phyloP scores from a whole-genome alignment of 805 yeast genomes.

The Ogataea paradorogensis region DNA sequence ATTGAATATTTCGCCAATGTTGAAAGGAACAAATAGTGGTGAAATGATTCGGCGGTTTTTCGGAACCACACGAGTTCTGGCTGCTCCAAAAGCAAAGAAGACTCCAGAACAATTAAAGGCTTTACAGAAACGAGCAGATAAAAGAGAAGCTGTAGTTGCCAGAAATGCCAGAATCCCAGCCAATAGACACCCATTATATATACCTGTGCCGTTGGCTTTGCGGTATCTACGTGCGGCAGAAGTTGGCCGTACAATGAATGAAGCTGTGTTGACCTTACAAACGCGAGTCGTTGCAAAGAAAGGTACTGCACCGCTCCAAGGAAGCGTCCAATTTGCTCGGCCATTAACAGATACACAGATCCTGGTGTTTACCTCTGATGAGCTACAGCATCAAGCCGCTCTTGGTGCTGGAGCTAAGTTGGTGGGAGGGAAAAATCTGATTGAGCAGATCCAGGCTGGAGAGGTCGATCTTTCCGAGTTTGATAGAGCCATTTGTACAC shows the following conservation, averaged over 20 bases:
- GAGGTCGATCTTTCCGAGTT: constrained; percentile 50
- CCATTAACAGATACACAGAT: constrained; percentile 65
- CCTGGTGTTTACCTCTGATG: constrained; percentile 63
- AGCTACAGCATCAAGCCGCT: constrained; percentile 51
- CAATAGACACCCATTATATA: constrained; percentile 55
- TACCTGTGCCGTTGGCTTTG: constrained; percentile 71
- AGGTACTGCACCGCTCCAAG: constrained; percentile 74
- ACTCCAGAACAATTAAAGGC: constrained; percentile 15
- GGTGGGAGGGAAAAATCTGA: constrained; percentile 71
- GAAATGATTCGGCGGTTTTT: not conserved
- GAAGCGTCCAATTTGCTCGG: constrained; percentile 68
- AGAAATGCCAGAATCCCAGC: constrained; percentile 42
- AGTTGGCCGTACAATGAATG: constrained; percentile 75
- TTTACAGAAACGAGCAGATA: constrained; percentile 26
- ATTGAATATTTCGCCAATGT: constrained; percentile 1
- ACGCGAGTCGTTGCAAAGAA: constrained; percentile 65
- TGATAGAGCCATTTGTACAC: constrained; percentile 81
- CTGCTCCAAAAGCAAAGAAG: constrained; percentile 27
- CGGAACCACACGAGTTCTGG: constrained; percentile 4
- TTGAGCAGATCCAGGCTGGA: constrained; percentile 57
- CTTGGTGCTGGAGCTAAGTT: constrained; percentile 55
- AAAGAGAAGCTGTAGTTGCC: constrained; percentile 26
- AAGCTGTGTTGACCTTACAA: constrained; percentile 66
- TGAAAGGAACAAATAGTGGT: constrained; percentile 2
- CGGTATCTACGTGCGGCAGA: constrained; percentile 83